These are phyloP conservation scores for Penicillium steckii DNA, from an alignment of 495 filamentous ascomycete species.

Conservation along the genomic window DNA sequence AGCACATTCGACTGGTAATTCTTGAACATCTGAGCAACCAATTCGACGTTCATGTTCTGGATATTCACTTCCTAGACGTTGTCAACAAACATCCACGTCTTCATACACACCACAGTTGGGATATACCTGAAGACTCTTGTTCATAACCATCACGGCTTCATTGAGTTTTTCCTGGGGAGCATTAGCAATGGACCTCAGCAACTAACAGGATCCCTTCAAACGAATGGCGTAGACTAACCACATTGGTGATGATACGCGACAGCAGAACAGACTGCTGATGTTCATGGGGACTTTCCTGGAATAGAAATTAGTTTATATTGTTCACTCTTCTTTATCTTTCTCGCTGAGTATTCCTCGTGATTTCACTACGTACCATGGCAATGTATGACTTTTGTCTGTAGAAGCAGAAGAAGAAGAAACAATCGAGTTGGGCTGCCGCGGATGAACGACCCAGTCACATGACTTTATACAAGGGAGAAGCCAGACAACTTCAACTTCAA, in stretches of 20 bases:
- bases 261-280: conserved; percentile 93
- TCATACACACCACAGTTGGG: background rate
- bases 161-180: conserved; percentile 99
- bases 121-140: conserved; percentile 80
- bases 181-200: too few species aligned
- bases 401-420: too few species aligned
- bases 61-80: conserved; percentile 83
- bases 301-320: too few species aligned
- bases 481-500: background rate
- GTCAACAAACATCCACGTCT: background rate
- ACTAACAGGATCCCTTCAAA: too few species aligned
- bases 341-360: too few species aligned
- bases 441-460: conserved; percentile 18
- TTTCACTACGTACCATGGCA: conserved; percentile 13
- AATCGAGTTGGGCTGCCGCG: too few species aligned
- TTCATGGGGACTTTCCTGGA: conserved; percentile 92
- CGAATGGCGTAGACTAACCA: conserved; percentile 55
- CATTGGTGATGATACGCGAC: conserved; percentile 94
- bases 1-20: conserved; percentile 98
- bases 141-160: conserved; percentile 87
- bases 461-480: conserved; percentile 17
- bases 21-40: conserved; percentile 99
- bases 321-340: too few species aligned
- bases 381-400: too few species aligned
- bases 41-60: conserved; percentile 96